Evolutionary conservation across 148 eudicot species (phyloP).

Genomic region (Talinum fruticosum): DNA sequence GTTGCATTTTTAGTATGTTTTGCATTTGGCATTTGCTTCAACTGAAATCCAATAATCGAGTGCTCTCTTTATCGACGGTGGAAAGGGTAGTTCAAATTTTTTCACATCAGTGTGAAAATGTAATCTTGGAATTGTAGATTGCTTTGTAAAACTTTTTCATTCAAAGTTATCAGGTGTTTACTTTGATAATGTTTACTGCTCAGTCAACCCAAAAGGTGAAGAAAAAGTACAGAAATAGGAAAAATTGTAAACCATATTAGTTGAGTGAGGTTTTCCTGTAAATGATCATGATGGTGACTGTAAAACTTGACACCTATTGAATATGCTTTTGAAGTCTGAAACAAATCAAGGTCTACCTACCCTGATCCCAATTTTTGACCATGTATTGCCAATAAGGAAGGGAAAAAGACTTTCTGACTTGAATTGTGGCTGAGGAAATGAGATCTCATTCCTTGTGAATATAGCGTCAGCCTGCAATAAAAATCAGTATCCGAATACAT

Average conservation of each 20-base stretch:
- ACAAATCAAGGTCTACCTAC: conserved; percentile 2
- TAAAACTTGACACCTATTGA: conserved; percentile 12
- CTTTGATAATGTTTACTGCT: not conserved
- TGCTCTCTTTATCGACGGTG: not conserved
- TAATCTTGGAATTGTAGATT: not conserved
- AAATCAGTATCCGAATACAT: not conserved
- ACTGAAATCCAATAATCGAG: not conserved
- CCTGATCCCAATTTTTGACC: conserved; percentile 10
- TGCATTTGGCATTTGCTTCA: conserved; percentile 4
- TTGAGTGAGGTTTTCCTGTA: not conserved
- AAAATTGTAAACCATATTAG: not conserved
- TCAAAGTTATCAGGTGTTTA: not conserved
- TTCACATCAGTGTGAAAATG: not conserved
- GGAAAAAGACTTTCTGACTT: not conserved
- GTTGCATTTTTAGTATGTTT: not conserved
- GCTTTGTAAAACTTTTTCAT: not conserved
- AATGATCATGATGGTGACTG: not conserved
- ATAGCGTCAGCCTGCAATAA: not conserved
- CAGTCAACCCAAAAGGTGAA: not conserved
- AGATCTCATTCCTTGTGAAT: not conserved
- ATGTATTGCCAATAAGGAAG: not conserved
- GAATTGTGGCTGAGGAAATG: not conserved
- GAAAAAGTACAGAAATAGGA: too few species aligned
- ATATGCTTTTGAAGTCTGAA: not conserved
- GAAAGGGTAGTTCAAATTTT: not conserved